Evolutionary conservation across 768 basidiomycete genomes (phyloP), one percentile per base, ranked within the genome.

Genomic region (Hygrophoropsis aurantiaca): DNA sequence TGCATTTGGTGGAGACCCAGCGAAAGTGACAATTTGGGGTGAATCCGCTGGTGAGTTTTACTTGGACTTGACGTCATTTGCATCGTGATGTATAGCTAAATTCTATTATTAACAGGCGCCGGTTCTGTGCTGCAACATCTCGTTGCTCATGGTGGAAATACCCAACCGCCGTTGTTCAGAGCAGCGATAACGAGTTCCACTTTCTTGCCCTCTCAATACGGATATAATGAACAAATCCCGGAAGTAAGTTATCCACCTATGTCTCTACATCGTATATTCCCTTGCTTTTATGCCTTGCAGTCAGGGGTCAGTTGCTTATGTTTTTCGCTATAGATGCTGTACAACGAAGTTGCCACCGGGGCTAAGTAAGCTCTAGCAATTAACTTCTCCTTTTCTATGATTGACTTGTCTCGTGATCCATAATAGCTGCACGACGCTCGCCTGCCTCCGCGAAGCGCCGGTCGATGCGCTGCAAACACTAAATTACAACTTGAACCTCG

Each of bases 101-200:
- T 32, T 10, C 25, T 18, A 23, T 49, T 24, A 11, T 30, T 21
- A 16, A 54, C 30, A 72, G 73, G 74, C 46, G 78, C 71, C 33
- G 77, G 76, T 3, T 78, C 77, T 2, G 76, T 79, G 7, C 23
- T 79, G 5, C 77, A 79, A 43, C 77, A 79, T 26, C 38, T 77
- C 1, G 56, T 79, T 24, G 77, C 78, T 7, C 62, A 77, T 26
- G 65, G 64, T 13, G 77, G 78, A 16, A 61, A 68, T 27, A 79
- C 75, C 1, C 50, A 61, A 9, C 76, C 77, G 1, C 67, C 69
- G 4, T 60, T 79, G 1, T 79, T 79, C 55, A 58, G 64, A 39
- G 63, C 51, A 13, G 76, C 69, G 1, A 74, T 79, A 8, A 65
- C 73, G 13, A 77, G 74, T 54, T 79, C 78, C 0, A 60, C 57